phyloP scores from a whole-genome alignment of 176 grass and related monocot species.

The Musa itinerans region DNA sequence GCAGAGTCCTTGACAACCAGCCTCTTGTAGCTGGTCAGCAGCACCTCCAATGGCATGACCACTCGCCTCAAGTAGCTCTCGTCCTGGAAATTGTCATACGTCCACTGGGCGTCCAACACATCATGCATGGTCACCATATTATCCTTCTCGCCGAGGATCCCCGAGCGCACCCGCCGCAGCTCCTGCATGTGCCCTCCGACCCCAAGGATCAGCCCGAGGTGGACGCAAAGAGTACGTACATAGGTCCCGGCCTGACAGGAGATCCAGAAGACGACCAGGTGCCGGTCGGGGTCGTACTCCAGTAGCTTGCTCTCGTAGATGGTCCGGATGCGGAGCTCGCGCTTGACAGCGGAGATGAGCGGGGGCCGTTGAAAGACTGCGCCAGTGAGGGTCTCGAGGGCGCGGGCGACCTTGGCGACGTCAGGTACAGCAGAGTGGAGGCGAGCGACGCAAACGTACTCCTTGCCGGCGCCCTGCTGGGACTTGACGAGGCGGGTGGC shows the following conservation, averaged over 20 bases:
- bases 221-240: constrained; percentile 74
- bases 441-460: constrained; percentile 73
- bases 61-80: constrained; percentile 75
- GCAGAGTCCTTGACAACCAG: constrained; percentile 90
- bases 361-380: constrained; percentile 86
- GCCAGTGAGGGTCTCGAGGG: constrained; percentile 67
- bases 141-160: constrained; percentile 72
- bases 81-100: constrained; percentile 59
- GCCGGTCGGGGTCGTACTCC: constrained; percentile 51
- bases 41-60: constrained; percentile 79
- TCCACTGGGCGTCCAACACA: constrained; percentile 78
- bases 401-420: constrained; percentile 39
- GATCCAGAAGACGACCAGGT: constrained; percentile 81
- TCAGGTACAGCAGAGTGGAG: constrained; percentile 68
- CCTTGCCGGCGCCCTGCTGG: constrained; percentile 84
- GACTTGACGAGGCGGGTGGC: constrained; percentile 92
- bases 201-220: constrained; percentile 72
- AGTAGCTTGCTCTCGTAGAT: constrained; percentile 86
- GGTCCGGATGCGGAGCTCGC: constrained; percentile 76
- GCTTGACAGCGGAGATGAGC: constrained; percentile 87
- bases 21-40: constrained; percentile 95
- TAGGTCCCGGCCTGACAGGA: constrained; percentile 81
- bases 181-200: constrained; percentile 91
- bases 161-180: constrained; percentile 68
- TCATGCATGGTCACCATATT: constrained; percentile 99